Evolutionary conservation across 2,329 filamentous ascomycete species (phyloP).

Genomic region (Oidium heveae): DNA sequence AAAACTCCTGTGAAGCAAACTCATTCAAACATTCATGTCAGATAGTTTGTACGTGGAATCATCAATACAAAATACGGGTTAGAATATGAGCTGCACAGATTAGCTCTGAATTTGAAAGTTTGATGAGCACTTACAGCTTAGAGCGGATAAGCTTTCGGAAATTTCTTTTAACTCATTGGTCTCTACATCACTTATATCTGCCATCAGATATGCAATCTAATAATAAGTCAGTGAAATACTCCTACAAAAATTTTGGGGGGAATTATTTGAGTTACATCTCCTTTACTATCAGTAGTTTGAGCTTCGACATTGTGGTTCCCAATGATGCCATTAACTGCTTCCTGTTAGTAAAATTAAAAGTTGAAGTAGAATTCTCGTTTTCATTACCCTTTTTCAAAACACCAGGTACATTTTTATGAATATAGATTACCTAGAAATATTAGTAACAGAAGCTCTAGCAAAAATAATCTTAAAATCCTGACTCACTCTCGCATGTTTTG

Average conservation of each 20-base stretch:
- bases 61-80: slow-evolving; percentile 16
- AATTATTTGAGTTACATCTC: slow-evolving; percentile 34
- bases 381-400: slow-evolving; percentile 56
- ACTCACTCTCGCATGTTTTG: slow-evolving; percentile 57
- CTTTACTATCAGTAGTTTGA: slow-evolving; percentile 89
- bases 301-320: slow-evolving; percentile 96
- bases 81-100: slow-evolving; percentile 14
- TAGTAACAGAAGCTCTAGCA: neutral
- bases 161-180: slow-evolving; percentile 63
- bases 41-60: too few species aligned
- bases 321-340: slow-evolving; percentile 69
- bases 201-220: slow-evolving; percentile 82
- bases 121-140: slow-evolving; percentile 41
- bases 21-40: too few species aligned
- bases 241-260: neutral
- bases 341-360: neutral
- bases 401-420: slow-evolving; percentile 89
- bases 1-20: too few species aligned
- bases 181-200: slow-evolving; percentile 76
- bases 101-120: neutral
- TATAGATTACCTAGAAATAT: slow-evolving; percentile 48
- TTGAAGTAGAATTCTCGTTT: neutral
- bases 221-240: slow-evolving; percentile 5
- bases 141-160: slow-evolving; percentile 54
- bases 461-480: neutral